These are phyloP conservation scores for Alternaria burnsii DNA, from an alignment of 2,329 filamentous ascomycete genomes.

Conservation along the genomic window DNA sequence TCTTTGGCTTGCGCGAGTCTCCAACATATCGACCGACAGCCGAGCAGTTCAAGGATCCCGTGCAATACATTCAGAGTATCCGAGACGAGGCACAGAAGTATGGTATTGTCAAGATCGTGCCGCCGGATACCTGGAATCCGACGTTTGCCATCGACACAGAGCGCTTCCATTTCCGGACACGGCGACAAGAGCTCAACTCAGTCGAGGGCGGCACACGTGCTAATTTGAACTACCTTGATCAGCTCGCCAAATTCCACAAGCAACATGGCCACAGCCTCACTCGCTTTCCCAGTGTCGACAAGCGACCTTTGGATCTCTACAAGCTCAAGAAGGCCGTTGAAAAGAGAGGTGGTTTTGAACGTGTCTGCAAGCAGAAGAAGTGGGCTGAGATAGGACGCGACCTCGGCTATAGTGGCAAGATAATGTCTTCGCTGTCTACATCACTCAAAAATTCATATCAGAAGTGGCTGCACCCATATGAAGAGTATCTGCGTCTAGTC, in stretches of 20 bases:
- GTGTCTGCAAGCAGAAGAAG: constrained; percentile 97
- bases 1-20: constrained; percentile 86
- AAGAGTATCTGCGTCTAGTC: constrained; percentile 88
- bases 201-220: constrained; percentile 97
- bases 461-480: constrained; percentile 95
- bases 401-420: constrained; percentile 97
- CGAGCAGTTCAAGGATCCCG: constrained; percentile 93
- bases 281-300: constrained; percentile 94
- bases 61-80: constrained; percentile 94
- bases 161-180: constrained; percentile 96
- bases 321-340: constrained; percentile 97
- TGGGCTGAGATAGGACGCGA: constrained; percentile 99
- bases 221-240: constrained; percentile 95
- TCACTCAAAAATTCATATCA: constrained; percentile 98
- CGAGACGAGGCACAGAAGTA: constrained; percentile 83
- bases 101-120: constrained; percentile 95
- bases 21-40: constrained; percentile 89
- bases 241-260: constrained; percentile 94
- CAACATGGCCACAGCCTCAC: constrained; percentile 95
- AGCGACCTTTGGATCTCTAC: constrained; percentile 94
- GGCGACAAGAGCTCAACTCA: constrained; percentile 95
- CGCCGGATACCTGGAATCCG: constrained; percentile 92
- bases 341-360: constrained; percentile 90
- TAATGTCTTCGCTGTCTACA: constrained; percentile 98
- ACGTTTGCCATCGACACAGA: constrained; percentile 96